Base-by-base conservation (phyloP, 805 yeast genomes). In the Lipomyces lipofer region DNA sequence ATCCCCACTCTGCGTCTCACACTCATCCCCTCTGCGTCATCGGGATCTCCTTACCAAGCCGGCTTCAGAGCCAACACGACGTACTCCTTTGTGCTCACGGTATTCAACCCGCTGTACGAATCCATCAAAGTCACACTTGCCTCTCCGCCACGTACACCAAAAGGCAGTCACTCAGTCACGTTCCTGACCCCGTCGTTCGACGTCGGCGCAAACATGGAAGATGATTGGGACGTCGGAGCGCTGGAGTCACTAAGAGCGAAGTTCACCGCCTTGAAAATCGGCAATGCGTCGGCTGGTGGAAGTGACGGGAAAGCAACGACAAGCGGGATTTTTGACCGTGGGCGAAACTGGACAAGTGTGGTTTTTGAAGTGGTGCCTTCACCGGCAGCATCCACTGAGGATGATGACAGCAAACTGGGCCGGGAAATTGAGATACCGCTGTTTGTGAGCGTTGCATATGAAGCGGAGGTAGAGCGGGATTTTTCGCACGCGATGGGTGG, bases 331-430 rank as follows among this genome's bases (percentile, higher is more conserved):
- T 32, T 54, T 27, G 62, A 53, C 24, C 42, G 45, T 12, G 62
- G 60, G 4, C 44, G 54, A 12, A 58, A 58, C 35, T 58, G 62
- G 62, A 46, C 53, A 12, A 47, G 50, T 28, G 62, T 56, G 3
- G 15, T 58, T 4, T n/a, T 51, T n/a, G 62, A 58, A 38, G n/a
- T 58, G 3, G 49, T 56, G 12, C 55, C 55, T 10, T 9, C 44
- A n/a, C 19, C 38, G 6, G 40, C 27, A 15, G 13, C 21, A 10
- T 6, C 22, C 17, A 22, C 32, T 12, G 47, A 17, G 22, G 52
- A 28, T 2, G 33, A 44, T 1, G n/a, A n/a, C n/a, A n/a, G n/a
- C n/a, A n/a, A n/a, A n/a, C n/a, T n/a, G n/a, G n/a, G n/a, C n/a
- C n/a, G n/a, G n/a, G 54, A 45, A 36, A 51, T 58, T 30, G 44